Evolutionary conservation across 768 basidiomycete species (phyloP), one percentile per base, ranked within the genome.

Genomic region (Naganishia vishniacii): DNA sequence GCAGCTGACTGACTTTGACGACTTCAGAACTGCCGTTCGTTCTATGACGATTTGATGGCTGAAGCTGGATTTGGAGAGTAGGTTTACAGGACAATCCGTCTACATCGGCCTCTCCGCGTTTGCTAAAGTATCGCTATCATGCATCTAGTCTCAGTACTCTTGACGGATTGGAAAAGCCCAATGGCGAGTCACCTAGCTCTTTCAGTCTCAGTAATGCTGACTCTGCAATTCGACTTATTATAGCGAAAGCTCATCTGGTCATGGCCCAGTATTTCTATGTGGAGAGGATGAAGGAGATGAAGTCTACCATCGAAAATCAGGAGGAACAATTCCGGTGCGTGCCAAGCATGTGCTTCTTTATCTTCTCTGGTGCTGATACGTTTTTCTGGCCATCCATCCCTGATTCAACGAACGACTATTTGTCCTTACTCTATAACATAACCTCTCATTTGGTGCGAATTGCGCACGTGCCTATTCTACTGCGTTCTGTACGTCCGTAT

Each of bases 281-380:
- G 42, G 80, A 81, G 4, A 86, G 91, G 31, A 80, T 90, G 40
- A 72, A 81, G 18, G 88, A 94, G 69, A 79, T 95, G 3, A 83
- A 84, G 62, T 80, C 80, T n/a, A 81, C 86, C 46, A 89, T 95
- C 42, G 71, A 81, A 32, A 81, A 78, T 1, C 87, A 92, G 72
- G 92, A 94, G 78, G 74, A 78, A 29, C 84, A 83, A 63, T 95
- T 92, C 83, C 88, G 84, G 88, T 87, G 72, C 28, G 82, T 67
- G 11, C 8, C 37, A 18, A 5, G 11, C 29, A 34, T 32, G 53
- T 16, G 13, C 31, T 37, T 28, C 7, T 37, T 15, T 9, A 44
- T 44, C 7, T 44, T 8, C 7, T 20, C n/a, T n/a, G n/a, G n/a
- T n/a, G n/a, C n/a, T n/a, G n/a, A n/a, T n/a, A n/a, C n/a, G n/a